phyloP scores from a whole-genome alignment of 75 land plant species.

The Adiantum capillusveneris region DNA sequence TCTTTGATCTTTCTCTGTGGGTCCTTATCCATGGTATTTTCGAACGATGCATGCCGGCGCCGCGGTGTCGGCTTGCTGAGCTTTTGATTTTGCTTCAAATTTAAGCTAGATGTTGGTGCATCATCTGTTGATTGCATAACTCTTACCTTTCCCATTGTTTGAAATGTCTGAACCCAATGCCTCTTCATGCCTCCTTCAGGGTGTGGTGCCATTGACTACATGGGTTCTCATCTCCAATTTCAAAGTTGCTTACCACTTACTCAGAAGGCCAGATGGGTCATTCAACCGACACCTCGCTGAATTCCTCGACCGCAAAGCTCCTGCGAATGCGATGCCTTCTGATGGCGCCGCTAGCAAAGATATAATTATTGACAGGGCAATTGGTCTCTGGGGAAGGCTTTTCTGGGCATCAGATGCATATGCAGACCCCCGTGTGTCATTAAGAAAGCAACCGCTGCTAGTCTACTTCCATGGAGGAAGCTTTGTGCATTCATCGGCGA shows the following conservation, averaged over 20 bases:
- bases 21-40: too few relatives aligned
- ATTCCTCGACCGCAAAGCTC: constrained; percentile 60
- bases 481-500: constrained; percentile 70
- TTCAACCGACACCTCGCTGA: constrained; percentile 79
- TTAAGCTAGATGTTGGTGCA: too few relatives aligned
- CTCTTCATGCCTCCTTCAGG: constrained; percentile 45
- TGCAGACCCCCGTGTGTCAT: constrained; percentile 8
- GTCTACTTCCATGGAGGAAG: constrained; percentile 93
- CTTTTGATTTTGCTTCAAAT: too few relatives aligned
- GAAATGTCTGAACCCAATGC: not conserved
- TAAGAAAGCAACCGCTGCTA: not conserved
- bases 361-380: constrained; percentile 41
- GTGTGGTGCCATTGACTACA: constrained; percentile 70
- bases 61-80: not conserved
- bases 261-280: constrained; percentile 81
- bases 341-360: constrained; percentile 64
- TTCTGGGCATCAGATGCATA: constrained; percentile 33
- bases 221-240: constrained; percentile 79
- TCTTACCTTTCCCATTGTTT: not conserved
- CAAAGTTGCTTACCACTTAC: constrained; percentile 72
- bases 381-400: constrained; percentile 57
- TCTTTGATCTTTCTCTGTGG: too few relatives aligned
- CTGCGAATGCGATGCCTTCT: constrained; percentile 51
- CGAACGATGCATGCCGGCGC: not conserved
- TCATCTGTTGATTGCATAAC: too few relatives aligned